These are phyloP conservation scores for Rosa lucieae DNA, from an alignment of 306 rosid genomes.

Conservation along the genomic window DNA sequence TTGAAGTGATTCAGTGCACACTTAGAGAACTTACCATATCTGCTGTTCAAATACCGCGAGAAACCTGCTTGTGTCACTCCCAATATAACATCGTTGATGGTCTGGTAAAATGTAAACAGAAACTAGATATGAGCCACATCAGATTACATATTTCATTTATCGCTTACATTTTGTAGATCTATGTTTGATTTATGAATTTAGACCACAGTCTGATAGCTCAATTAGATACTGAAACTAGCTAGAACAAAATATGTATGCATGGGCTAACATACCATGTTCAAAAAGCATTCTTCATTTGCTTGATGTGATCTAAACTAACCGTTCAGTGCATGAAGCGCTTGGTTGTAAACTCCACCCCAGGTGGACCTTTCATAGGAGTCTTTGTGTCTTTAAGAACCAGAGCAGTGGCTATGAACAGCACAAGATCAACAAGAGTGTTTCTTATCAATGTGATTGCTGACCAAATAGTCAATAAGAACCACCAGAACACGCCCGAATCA, in stretches of 20 bases:
- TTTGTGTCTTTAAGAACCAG: slow-evolving; percentile 47
- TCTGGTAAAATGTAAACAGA: slow-evolving; percentile 32
- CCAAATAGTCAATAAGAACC: slow-evolving; percentile 35
- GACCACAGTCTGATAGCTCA: background rate
- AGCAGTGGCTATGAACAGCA: slow-evolving; percentile 34
- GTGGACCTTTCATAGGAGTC: slow-evolving; percentile 53
- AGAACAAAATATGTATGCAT: background rate
- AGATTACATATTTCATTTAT: background rate
- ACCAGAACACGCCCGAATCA: slow-evolving; percentile 6
- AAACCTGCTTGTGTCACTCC: slow-evolving; percentile 69
- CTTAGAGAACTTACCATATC: slow-evolving; percentile 35
- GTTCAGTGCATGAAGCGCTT: slow-evolving; percentile 43
- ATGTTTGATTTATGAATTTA: background rate
- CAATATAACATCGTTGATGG: slow-evolving; percentile 58
- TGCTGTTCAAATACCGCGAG: slow-evolving; percentile 44
- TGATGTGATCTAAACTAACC: slow-evolving; percentile 52
- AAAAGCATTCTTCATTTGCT: slow-evolving; percentile 49
- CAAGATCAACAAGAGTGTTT: slow-evolving; percentile 45
- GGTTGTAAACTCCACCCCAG: slow-evolving; percentile 38
- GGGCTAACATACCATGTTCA: slow-evolving; percentile 41
- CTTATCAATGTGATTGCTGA: slow-evolving; percentile 30
- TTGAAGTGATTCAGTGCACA: background rate
- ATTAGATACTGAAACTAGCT: background rate
- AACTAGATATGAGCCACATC: background rate
- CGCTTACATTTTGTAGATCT: background rate